Conservation (phyloP, 2,329 filamentous ascomycete species). For the Exophiala spinifera region DNA sequence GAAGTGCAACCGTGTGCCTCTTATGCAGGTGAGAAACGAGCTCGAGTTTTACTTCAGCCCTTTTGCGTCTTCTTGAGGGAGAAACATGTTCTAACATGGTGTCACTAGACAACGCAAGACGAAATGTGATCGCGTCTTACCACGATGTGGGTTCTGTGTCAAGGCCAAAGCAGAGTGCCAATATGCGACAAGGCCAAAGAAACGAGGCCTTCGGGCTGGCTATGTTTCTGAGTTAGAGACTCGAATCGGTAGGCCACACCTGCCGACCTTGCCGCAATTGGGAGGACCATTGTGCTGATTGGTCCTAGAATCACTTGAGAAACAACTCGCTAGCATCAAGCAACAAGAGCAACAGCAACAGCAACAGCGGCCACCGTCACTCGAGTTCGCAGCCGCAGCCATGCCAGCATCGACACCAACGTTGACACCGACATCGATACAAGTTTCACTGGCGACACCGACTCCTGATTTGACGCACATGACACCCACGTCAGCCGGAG, state of each 20-base stretch:
- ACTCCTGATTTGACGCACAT: slow-evolving; percentile 1
- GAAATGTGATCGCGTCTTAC: slow-evolving; percentile 31
- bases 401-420: neutral
- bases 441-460: neutral
- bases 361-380: neutral
- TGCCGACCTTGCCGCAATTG: slow-evolving; percentile 6
- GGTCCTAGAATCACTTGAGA: slow-evolving; percentile 24
- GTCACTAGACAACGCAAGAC: slow-evolving; percentile 33
- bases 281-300: no score
- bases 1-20: slow-evolving; percentile 19
- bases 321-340: slow-evolving; percentile 26
- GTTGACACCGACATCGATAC: neutral
- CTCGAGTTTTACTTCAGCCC: neutral
- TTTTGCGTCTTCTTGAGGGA: neutral
- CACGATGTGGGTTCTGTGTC: slow-evolving; percentile 31
- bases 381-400: neutral
- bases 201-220: slow-evolving; percentile 35
- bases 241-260: slow-evolving; percentile 33
- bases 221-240: slow-evolving; percentile 40
- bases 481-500: slow-evolving; percentile 5
- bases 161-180: slow-evolving; percentile 28
- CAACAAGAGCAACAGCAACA: slow-evolving; percentile 10
- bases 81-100: slow-evolving; percentile 20
- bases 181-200: slow-evolving; percentile 30
- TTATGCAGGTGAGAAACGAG: neutral